Evolutionary conservation across 2,329 filamentous ascomycete species (phyloP), one percentile per base, ranked within the genome.

Genomic region (Stemphylium lycopersici): DNA sequence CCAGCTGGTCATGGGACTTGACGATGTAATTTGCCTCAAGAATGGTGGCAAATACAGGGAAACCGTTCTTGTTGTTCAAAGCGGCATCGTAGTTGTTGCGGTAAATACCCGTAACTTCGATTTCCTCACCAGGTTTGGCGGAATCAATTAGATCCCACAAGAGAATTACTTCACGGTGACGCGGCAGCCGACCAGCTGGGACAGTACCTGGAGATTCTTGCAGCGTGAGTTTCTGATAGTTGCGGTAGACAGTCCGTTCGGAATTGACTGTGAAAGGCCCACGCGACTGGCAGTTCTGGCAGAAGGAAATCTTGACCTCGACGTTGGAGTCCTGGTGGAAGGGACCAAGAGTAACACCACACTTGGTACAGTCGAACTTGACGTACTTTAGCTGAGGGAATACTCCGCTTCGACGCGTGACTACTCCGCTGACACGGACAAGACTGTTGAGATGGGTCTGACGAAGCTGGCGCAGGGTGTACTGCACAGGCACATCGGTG

Each of bases 311-410:
- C 78, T 93, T 96, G 71, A 99, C 93, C 76, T 99, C 95, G 38
- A 93, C 88, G 58, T 95, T 96, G 37, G 93, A 95, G 78, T 99
- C 95, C 70, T 99, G 95, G 72, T 96, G 93, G 80, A 97, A 99
- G 15, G 95, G 95, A 1, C 95, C 95, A 3, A 99, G 84, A 0
- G 92, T 96, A 40, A 90, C 85, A 57, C 91, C 90, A 69, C 95
- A 99, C 78, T 97, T 99, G 54, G 83, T 87, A 78, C 95, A 99
- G 78, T 97, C 91, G 71, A 99, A 98, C 78, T 97, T 96, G 79
- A 99, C 91, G 76, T 98, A 97, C 76, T 98, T 98, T 57, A 99
- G 82, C 78, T 99, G 95, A 3, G 95, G 95, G 75, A 99, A 99
- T 42, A 99, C 96, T 51, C 95, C 95, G 22, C 89, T 96, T 63